Evolutionary conservation across 148 eudicot genomes (phyloP).

Genomic region (Rhododendron simsii): DNA sequence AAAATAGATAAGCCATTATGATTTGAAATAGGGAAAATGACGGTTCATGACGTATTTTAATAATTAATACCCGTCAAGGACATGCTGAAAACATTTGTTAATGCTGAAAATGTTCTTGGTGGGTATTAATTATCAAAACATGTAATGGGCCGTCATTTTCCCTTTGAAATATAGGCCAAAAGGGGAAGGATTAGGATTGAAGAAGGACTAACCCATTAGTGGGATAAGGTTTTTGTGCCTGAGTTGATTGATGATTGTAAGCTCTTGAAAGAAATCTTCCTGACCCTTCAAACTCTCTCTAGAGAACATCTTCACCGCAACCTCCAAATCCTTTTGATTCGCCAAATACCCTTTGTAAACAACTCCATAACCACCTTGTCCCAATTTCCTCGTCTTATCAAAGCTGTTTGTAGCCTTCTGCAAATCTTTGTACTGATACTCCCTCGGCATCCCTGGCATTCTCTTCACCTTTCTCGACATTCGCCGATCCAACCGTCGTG

Average conservation of each 20-base stretch:
- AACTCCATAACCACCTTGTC: slow-evolving; percentile 80
- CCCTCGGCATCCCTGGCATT: slow-evolving; percentile 72
- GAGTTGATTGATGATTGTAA: slow-evolving; percentile 84
- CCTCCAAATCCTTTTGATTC: slow-evolving; percentile 36
- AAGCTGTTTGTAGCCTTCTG: slow-evolving; percentile 67
- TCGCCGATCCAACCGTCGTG: slow-evolving; percentile 18
- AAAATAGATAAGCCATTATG: no score
- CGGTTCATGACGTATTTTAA: no score
- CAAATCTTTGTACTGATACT: slow-evolving; percentile 58
- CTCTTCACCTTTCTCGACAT: slow-evolving; percentile 51
- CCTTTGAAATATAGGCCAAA: no score
- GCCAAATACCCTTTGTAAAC: slow-evolving; percentile 55
- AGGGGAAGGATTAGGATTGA: no score
- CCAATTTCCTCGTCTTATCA: slow-evolving; percentile 62
- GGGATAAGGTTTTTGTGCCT: slow-evolving; percentile 77
- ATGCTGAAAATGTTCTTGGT: no score
- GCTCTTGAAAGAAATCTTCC: slow-evolving; percentile 86
- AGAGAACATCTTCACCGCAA: slow-evolving; percentile 76
- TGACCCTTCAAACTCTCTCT: slow-evolving; percentile 69
- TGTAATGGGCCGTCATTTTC: no score
- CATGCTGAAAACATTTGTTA: no score
- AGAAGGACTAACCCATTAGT: slow-evolving; percentile 51
- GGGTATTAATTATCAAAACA: no score
- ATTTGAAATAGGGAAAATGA: no score
- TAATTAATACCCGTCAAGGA: no score